Evolutionary conservation across 805 yeast species (phyloP), one percentile per base, ranked within the genome.

Genomic region (Metschnikowia similis): DNA sequence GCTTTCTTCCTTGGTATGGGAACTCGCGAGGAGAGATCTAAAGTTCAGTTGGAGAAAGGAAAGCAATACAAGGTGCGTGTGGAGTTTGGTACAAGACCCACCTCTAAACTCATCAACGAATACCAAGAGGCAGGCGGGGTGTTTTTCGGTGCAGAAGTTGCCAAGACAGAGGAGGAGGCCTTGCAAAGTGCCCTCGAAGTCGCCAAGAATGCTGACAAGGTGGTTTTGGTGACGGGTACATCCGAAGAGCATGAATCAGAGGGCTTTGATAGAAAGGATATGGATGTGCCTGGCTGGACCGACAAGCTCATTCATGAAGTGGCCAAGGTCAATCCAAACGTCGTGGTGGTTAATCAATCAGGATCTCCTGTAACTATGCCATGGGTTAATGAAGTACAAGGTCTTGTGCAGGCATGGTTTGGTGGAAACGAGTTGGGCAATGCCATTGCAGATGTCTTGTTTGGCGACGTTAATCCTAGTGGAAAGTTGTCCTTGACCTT

Each of bases 1-100:
- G 67, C 76, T 3, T 82, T 80, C 67, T 80, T 79, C 62, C 59
- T 70, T 50, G 78, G 79, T 13, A 57, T 67, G 61, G 87, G 85
- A 44, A 76, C 87, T 13, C 58, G 72, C 35, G 85, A 82, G 62
- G 81, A 67, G 55, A 64, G 57, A 8, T 75, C 75, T 3, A 55
- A 60, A 6, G 57, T 75, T 31, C 36, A 55, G 1, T 65, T 81
- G 49, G 71, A 67, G 45, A 70, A 69, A 51, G 85, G 83, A 3
- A 60, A 65, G 41, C 56, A 59, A 17, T 81, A 82, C 67, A 66
- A 70, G 28, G 50, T 81, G 51, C 69, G 63, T 50, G 71, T 81
- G 42, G 79, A 76, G 57, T 81, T 70, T 56, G 86, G 84, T 17
- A 70, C 81, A n/a, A 68, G 75, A 16, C 64, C 66, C 10, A 80